These are phyloP conservation scores for Aleurites moluccanus DNA, from an alignment of 441 rosid species.

Conservation along the genomic window DNA sequence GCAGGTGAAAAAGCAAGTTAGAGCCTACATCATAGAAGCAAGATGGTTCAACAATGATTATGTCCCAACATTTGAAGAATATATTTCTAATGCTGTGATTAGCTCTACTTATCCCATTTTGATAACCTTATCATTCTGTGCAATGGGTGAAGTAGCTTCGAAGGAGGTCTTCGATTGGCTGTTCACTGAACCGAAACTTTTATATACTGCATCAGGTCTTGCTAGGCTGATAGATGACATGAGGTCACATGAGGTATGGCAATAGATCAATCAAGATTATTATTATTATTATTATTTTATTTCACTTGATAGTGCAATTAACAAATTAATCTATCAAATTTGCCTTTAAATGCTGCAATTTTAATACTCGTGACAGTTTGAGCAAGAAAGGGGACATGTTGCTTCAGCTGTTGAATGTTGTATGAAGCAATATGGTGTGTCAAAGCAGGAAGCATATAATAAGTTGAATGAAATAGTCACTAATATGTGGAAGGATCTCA, in stretches of 20 bases:
- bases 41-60: slow-evolving; percentile 24
- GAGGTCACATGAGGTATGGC: slow-evolving; percentile 26
- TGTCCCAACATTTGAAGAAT: slow-evolving; percentile 23
- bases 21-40: slow-evolving; percentile 25
- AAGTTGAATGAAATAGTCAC: slow-evolving; percentile 9
- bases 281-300: no score
- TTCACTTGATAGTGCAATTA: no score
- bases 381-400: slow-evolving; percentile 30
- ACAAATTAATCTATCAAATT: no score
- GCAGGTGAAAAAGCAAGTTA: slow-evolving; percentile 20
- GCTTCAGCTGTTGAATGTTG: slow-evolving; percentile 31
- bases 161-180: slow-evolving; percentile 33
- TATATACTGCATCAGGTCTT: neutral
- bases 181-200: slow-evolving; percentile 20
- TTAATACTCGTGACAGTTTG: neutral
- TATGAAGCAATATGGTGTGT: slow-evolving; percentile 26
- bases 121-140: slow-evolving; percentile 7
- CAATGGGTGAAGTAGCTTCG: slow-evolving; percentile 20
- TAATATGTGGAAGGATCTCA: slow-evolving; percentile 24
- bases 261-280: neutral
- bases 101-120: slow-evolving; percentile 22
- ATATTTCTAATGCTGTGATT: neutral
- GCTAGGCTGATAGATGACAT: slow-evolving; percentile 29
- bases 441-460: slow-evolving; percentile 20
- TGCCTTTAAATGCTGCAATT: neutral